Evolutionary conservation across 1,284 basidiomycete species (phyloP).

Genomic region (Cerioporus squamosus): DNA sequence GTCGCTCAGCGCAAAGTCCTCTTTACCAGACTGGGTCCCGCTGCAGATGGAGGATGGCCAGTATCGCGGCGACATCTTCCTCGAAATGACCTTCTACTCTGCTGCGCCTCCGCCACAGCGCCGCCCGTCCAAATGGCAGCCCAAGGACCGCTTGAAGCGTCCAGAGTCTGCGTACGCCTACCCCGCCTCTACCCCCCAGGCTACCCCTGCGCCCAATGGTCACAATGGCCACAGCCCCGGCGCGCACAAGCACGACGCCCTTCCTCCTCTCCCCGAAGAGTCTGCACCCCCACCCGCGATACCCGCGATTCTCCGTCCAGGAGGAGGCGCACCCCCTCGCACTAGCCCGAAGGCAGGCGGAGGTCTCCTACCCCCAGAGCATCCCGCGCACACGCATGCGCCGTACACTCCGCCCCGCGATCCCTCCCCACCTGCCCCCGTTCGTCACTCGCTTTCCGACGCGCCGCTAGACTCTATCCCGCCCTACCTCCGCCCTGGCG

Average conservation of each 20-base stretch:
- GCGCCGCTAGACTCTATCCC: slow-evolving; percentile 10
- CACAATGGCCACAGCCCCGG: slow-evolving; percentile 5
- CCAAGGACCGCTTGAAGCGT: slow-evolving; percentile 45
- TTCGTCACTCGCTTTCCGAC: background rate
- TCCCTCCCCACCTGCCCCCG: slow-evolving; percentile 13
- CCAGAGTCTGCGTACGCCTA: slow-evolving; percentile 22
- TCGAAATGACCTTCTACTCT: slow-evolving; percentile 80
- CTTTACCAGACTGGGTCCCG: slow-evolving; percentile 64
- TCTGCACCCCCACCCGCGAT: slow-evolving; percentile 25
- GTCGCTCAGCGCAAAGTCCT: background rate
- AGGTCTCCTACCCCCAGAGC: slow-evolving; percentile 17
- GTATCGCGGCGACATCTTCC: slow-evolving; percentile 70
- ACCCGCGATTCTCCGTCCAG: slow-evolving; percentile 49
- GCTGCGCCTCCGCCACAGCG: slow-evolving; percentile 54
- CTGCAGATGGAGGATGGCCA: slow-evolving; percentile 55
- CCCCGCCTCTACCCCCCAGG: slow-evolving; percentile 7
- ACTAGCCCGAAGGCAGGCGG: slow-evolving; percentile 28
- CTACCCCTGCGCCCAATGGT: slow-evolving; percentile 16
- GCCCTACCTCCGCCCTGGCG: slow-evolving; percentile 7
- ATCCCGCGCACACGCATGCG: slow-evolving; percentile 13
- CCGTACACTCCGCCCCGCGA: slow-evolving; percentile 18
- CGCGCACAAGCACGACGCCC: slow-evolving; percentile 22
- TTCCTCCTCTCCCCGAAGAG: slow-evolving; percentile 45
- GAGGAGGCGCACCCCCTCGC: slow-evolving; percentile 26
- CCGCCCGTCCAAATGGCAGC: slow-evolving; percentile 49